Evolutionary conservation across 2,329 filamentous ascomycete species (phyloP), one percentile per base, ranked within the genome.

Genomic region (Spiromastix sp.): DNA sequence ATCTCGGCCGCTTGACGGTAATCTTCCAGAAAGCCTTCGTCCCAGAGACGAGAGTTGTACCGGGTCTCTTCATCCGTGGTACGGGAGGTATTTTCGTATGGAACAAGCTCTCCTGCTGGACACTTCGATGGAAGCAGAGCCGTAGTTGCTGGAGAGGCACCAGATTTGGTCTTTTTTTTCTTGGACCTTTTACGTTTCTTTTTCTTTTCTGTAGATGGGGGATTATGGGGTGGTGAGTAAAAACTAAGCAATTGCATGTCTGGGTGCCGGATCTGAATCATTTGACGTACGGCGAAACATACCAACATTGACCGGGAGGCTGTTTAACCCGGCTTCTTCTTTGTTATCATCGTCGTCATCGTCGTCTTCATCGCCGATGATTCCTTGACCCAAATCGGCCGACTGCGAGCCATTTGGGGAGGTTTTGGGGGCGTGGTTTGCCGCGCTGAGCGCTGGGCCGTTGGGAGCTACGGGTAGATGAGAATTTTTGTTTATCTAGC

Each of bases 1-100:
- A 71, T 58, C 46, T 74, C 71, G 0, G 71, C 71, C 7, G 68
- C 71, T 50, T 73, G 62, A 31, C 71, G 68, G 49, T 74, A 75
- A 38, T 74, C 61, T 16, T 54, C 56, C 15, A 74, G 56, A 44
- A 71, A 72, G 40, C 70, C 66, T 46, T 64, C 56, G 35, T 60
- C 54, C 35, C 63, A 55, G 10, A 54, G 25, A n/a, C 52, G 52
- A 9, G 52, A 46, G 13, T 63, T 41, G 39, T 67, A 57, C 20
- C 66, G 59, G 33, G 58, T 47, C 51, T 72, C 68, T 42, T 68
- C 66, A 39, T 49, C 57, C 2, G 66, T 68, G 3, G 61, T 68
- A 18, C 66, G 64, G 31, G 54, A 55, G 4, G 55, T 57, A 39
- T 68, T 68, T 8, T 67, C 62, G 51, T 70, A 68, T 13, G 54